These are phyloP conservation scores for Nicotiana tomentosiformis DNA, from an alignment of 257 asterid genomes.

Conservation along the genomic window DNA sequence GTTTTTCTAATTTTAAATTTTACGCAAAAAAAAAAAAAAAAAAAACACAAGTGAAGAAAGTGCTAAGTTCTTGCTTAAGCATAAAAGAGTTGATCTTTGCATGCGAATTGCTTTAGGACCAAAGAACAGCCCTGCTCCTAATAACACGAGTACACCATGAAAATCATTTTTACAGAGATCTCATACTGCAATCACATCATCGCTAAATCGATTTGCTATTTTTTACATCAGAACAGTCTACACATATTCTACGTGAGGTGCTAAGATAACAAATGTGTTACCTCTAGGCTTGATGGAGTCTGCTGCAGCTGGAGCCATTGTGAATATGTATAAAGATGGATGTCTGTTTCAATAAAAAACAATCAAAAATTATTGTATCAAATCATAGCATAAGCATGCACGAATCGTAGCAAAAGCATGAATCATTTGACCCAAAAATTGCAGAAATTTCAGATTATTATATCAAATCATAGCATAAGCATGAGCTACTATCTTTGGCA, in stretches of 20 bases:
- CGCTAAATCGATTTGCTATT: background rate
- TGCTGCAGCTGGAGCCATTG: conserved; percentile 16
- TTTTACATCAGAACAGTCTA: background rate
- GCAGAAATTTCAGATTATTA: no score
- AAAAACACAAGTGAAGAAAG: background rate
- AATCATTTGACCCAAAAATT: background rate
- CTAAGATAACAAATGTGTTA: background rate
- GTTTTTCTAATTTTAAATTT: background rate
- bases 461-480: background rate
- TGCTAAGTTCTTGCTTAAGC: background rate
- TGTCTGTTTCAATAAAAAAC: conserved; percentile 9
- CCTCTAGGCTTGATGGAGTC: conserved; percentile 17
- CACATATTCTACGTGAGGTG: background rate
- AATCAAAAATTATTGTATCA: background rate
- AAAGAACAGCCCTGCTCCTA: background rate
- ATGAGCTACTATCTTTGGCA: background rate
- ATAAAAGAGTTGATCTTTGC: background rate
- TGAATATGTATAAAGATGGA: background rate
- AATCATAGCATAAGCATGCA: background rate
- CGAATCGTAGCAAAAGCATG: no score
- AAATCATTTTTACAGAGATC: background rate
- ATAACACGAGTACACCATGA: background rate
- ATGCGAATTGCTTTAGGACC: background rate
- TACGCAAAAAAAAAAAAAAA: background rate
- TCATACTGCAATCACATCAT: background rate